A percentile compares a stretch with the other conserved stretches of the same genome.
Conservation (phyloP, 2,329 filamentous ascomycete species). For the Camptophora hylomeconis region DNA sequence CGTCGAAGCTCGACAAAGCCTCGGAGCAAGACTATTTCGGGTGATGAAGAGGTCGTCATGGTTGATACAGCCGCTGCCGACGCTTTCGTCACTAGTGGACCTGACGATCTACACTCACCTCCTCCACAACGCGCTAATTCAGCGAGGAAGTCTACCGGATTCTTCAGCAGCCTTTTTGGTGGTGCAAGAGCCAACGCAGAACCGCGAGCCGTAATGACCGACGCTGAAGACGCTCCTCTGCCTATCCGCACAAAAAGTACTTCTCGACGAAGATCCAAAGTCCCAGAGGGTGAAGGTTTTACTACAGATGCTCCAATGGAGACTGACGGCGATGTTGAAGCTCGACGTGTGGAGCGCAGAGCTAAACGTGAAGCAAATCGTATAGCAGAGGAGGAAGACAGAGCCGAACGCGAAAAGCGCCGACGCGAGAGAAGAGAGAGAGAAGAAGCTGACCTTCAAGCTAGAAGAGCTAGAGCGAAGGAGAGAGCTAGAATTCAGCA, state of each 20-base stretch:
- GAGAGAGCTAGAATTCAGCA: slow-evolving; percentile 42
- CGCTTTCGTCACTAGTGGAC: slow-evolving; percentile 31
- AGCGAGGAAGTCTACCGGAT: slow-evolving; percentile 43
- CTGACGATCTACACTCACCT: slow-evolving; percentile 37
- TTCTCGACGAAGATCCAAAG: slow-evolving; percentile 28
- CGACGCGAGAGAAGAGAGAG: slow-evolving; percentile 35
- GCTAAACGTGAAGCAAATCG: slow-evolving; percentile 36
- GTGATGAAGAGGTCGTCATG: slow-evolving; percentile 40
- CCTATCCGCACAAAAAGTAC: slow-evolving; percentile 21
- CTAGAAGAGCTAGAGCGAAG: slow-evolving; percentile 24
- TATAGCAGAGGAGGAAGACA: slow-evolving; percentile 25
- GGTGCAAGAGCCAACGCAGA: slow-evolving; percentile 23
- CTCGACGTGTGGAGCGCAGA: slow-evolving; percentile 49
- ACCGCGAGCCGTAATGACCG: slow-evolving; percentile 15
- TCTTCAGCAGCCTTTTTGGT: slow-evolving; percentile 52
- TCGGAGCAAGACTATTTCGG: slow-evolving; percentile 19
- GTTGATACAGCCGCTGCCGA: slow-evolving; percentile 36
- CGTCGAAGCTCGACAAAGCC: slow-evolving; percentile 12
- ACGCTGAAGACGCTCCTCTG: slow-evolving; percentile 13
- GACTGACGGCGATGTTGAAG: slow-evolving; percentile 47
- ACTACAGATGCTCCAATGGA: slow-evolving; percentile 33
- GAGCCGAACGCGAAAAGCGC: slow-evolving; percentile 22
- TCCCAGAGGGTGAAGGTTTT: slow-evolving; percentile 36
- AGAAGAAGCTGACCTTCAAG: slow-evolving; percentile 44
- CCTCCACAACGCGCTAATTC: slow-evolving; percentile 50